Percentiles rank a stretch among this genome's conserved stretches.
These are phyloP conservation scores for Trichoderma harzianum DNA, from an alignment of 2,329 filamentous ascomycete species.

Conservation along the genomic window DNA sequence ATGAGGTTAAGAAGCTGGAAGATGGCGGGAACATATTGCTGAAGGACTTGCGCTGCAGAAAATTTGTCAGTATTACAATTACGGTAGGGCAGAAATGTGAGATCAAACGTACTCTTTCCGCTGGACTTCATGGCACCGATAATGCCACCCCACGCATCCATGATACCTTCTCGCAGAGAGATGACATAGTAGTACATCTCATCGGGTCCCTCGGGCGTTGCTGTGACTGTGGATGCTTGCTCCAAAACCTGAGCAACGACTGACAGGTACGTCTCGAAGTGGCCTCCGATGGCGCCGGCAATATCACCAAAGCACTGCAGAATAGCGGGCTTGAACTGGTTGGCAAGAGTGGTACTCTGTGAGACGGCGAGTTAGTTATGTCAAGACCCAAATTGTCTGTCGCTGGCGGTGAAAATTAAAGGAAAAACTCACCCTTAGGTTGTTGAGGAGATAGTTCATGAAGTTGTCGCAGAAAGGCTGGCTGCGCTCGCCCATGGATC, in stretches of 20 bases:
- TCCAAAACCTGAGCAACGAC: constrained; percentile 93
- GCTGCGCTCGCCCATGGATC: constrained; percentile 83
- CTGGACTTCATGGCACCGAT: constrained; percentile 89
- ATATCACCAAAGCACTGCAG: constrained; percentile 98
- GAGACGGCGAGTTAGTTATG: neutral
- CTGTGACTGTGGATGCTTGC: constrained; percentile 81
- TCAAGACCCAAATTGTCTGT: neutral
- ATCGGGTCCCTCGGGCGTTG: constrained; percentile 75
- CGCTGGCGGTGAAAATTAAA: neutral
- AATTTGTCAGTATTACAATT: constrained; percentile 26
- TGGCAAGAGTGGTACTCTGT: constrained; percentile 77
- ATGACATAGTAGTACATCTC: constrained; percentile 98
- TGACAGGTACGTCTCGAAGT: constrained; percentile 88
- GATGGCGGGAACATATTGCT: constrained; percentile 77
- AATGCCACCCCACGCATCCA: constrained; percentile 98
- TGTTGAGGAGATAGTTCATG: constrained; percentile 96
- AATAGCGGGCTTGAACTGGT: constrained; percentile 97
- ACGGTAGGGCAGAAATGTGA: neutral
- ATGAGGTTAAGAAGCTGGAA: constrained; percentile 83
- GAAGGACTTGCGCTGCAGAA: constrained; percentile 61
- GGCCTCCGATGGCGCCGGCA: constrained; percentile 84
- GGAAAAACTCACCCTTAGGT: constrained; percentile 64
- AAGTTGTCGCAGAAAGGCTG: constrained; percentile 95
- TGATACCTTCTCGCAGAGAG: constrained; percentile 92
- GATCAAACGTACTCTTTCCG: constrained; percentile 63